Conservation (phyloP, 495 filamentous ascomycete genomes). For the Xylaria flabelliformis region DNA sequence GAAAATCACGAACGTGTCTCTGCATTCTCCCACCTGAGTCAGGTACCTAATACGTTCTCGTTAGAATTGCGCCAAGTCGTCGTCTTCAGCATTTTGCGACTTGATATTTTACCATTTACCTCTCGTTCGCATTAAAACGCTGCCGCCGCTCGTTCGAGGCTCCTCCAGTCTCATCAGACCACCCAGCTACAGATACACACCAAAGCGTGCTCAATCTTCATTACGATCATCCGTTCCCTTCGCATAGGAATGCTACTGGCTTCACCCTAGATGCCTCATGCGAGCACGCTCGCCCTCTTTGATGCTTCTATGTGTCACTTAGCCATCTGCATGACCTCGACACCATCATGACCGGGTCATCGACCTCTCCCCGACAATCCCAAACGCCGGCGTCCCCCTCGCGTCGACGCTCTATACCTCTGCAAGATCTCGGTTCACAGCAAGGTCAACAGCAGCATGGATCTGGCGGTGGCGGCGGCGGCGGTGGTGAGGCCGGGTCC, state of each 20-base stretch:
- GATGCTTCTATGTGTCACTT: background rate
- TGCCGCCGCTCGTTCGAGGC: slow-evolving; percentile 21
- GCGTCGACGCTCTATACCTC: slow-evolving; percentile 76
- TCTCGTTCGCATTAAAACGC: slow-evolving; percentile 8
- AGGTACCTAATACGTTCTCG: background rate
- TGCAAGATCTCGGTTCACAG: slow-evolving; percentile 76
- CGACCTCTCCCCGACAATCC: slow-evolving; percentile 42
- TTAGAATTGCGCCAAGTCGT: background rate
- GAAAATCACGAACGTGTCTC: background rate
- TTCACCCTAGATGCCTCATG: slow-evolving; percentile 1
- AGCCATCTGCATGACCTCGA: slow-evolving; percentile 36
- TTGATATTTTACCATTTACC: background rate
- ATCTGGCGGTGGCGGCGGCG: slow-evolving; percentile 31
- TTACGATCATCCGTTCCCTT: slow-evolving; percentile 28
- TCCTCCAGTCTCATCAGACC: background rate
- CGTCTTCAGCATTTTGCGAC: slow-evolving; percentile 2
- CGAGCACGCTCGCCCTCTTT: slow-evolving; percentile 3
- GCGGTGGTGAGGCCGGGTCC: slow-evolving; percentile 32
- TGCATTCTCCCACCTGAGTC: background rate
- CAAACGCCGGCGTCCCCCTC: slow-evolving; percentile 41
- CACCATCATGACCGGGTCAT: slow-evolving; percentile 39
- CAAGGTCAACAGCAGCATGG: slow-evolving; percentile 54
- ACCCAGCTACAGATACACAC: slow-evolving; percentile 1
- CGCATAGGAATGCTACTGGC: slow-evolving; percentile 12
- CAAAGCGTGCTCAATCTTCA: background rate